Conservation (phyloP, 1,284 basidiomycete genomes). For the Melampsora medusae region DNA sequence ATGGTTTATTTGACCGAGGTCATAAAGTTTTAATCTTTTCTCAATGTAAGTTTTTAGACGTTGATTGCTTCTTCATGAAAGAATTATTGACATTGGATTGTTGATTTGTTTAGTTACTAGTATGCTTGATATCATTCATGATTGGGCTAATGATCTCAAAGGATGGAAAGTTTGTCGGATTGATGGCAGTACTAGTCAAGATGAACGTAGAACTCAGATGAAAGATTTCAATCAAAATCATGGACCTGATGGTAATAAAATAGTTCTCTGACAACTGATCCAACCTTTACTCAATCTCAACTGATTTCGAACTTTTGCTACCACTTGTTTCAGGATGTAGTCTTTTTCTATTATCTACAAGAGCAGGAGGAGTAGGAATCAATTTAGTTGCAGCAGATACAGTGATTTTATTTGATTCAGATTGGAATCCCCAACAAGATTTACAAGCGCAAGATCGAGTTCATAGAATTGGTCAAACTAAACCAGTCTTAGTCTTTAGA, state of each 20-base stretch:
- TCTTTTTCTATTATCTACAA: conserved; percentile 85
- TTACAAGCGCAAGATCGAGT: conserved; percentile 89
- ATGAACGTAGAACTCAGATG: conserved; percentile 81
- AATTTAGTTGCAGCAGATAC: conserved; percentile 91
- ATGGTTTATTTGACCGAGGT: conserved; percentile 72
- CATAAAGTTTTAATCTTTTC: conserved; percentile 91
- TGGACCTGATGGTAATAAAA: conserved; percentile 58
- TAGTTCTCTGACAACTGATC: background rate
- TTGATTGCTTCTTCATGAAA: background rate
- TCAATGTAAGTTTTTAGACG: conserved; percentile 61
- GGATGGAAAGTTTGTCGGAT: conserved; percentile 80
- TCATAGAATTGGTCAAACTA: conserved; percentile 40
- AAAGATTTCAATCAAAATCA: conserved; percentile 75
- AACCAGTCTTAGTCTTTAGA: conserved; percentile 65
- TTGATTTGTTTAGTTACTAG: conserved; percentile 64
- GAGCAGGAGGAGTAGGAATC: conserved; percentile 80
- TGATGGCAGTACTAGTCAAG: conserved; percentile 75
- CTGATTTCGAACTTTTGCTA: background rate
- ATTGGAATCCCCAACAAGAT: conserved; percentile 96
- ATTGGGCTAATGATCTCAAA: conserved; percentile 81
- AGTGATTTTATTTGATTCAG: conserved; percentile 90
- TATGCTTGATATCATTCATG: conserved; percentile 92
- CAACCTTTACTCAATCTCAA: background rate
- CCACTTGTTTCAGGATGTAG: conserved; percentile 57
- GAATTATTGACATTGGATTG: background rate